Evolutionary conservation across 1,284 basidiomycete genomes (phyloP).

Genomic region (Ceratobasidium sp.): DNA sequence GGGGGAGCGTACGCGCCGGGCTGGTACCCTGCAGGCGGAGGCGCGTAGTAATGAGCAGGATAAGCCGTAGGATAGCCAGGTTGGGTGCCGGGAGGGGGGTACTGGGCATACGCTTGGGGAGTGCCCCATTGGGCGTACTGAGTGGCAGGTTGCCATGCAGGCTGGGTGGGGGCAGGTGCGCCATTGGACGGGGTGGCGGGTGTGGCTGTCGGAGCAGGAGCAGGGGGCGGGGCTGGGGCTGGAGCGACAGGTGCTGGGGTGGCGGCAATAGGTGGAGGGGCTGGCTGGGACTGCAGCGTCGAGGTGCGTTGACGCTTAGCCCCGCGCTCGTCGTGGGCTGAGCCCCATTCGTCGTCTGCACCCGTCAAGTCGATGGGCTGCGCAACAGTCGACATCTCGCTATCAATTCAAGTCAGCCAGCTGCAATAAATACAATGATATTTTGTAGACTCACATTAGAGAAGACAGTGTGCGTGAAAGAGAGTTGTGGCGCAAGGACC

Average conservation of each 20-base stretch:
- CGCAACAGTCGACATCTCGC: conserved; percentile 35
- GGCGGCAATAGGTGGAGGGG: conserved; percentile 25
- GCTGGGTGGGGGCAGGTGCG: not conserved
- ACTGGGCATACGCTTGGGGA: conserved; percentile 35
- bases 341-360: conserved; percentile 38
- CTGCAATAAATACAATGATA: not conserved
- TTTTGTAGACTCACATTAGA: not conserved
- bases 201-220: not conserved
- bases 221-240: not conserved
- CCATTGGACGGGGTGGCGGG: conserved; percentile 23
- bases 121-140: conserved; percentile 25
- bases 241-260: conserved; percentile 14
- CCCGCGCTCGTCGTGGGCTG: conserved; percentile 36
- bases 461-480: not conserved
- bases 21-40: not conserved
- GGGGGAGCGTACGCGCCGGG: not conserved
- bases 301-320: conserved; percentile 33
- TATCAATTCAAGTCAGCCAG: not conserved
- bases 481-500: conserved; percentile 29
- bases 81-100: conserved; percentile 31
- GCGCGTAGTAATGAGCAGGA: conserved; percentile 14
- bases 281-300: conserved; percentile 29
- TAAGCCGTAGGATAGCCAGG: conserved; percentile 31
- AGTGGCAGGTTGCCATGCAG: conserved; percentile 8
- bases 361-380: conserved; percentile 42